Evolutionary conservation across 345 rosid species (phyloP).

Genomic region (Hirschfeldia incana): DNA sequence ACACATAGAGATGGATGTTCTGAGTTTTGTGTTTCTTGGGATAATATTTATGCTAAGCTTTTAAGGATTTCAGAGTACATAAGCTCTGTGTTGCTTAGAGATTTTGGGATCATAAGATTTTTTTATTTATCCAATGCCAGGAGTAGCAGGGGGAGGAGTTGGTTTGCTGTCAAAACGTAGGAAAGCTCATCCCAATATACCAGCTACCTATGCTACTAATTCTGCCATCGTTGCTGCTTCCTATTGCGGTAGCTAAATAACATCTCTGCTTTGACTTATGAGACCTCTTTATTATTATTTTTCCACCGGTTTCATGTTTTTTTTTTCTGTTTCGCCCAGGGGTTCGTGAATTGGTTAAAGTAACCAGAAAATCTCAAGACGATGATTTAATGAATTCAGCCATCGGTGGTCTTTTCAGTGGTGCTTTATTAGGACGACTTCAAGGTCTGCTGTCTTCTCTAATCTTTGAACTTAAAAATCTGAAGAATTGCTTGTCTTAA

Average conservation of each 20-base stretch:
- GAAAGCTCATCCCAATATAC: constrained; percentile 59
- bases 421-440: constrained; percentile 79
- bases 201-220: constrained; percentile 65
- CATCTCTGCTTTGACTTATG: neutral
- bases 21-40: neutral
- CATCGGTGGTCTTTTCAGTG: constrained; percentile 69
- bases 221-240: constrained; percentile 63
- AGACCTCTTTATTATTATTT: neutral
- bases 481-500: constrained; percentile 1
- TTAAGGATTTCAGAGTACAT: neutral
- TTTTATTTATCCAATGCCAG: constrained; percentile 36
- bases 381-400: constrained; percentile 72
- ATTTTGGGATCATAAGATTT: neutral
- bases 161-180: constrained; percentile 68
- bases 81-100: neutral
- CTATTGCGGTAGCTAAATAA: constrained; percentile 58
- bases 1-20: neutral
- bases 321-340: constrained; percentile 43
- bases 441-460: constrained; percentile 47
- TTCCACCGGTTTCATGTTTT: neutral
- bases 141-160: constrained; percentile 62
- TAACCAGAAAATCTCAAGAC: constrained; percentile 59
- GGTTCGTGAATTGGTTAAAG: constrained; percentile 74
- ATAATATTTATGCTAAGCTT: neutral
- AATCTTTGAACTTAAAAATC: neutral